Base-by-base conservation (phyloP, 805 yeast genomes). In the Schizosaccharomyces cryophilus region DNA sequence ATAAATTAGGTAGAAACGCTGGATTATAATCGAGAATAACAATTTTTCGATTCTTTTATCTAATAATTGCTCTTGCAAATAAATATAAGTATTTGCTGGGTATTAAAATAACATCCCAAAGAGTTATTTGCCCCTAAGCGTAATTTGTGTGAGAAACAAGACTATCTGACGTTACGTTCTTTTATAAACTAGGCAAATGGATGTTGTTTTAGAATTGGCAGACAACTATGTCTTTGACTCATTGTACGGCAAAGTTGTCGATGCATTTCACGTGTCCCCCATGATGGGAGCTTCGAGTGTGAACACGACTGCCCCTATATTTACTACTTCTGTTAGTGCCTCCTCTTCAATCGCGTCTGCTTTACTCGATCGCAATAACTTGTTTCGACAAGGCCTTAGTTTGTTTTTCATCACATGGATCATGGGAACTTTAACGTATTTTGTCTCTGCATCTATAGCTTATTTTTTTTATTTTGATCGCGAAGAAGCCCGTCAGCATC, bases 401-500 rank as follows among this genome's bases (percentile, higher is more conserved):
- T 73, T 90, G 59, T 81, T 83, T 66, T 62, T 81, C 11, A 71
- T 89, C 56, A 84, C 88, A 66, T 79, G 87, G 40, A 62, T 90
- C 4, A 89, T 90, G 67, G 98, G 97, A 54, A 83, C 90, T 85
- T 47, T 82, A n/a, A 72, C 90, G 56, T 93, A 93, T 71, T 74
- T 88, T 54, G 66, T 73, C 21, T 83, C 81, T 61, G 97, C 97
- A 2, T 75, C 82, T 17, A 66, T 85, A n/a, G 82, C 95, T 11
- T 93, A 85, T 70, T 66, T 76, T 45, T 80, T 84, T 66, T 81
- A 93, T 29, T 93, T 87, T 70, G 96, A 93, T 72, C 84, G 83
- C 69, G 82, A 82, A 61, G 86, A 87, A 63, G 87, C 90, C 78
- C 87, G 90, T 73, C 13, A 17, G n/a, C 98, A 93, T 71, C 98